A percentile compares a stretch with the other conserved stretches of the same genome.
Conservation (phyloP, 805 yeast species). For the Yamadazyma paraphyllophila region DNA sequence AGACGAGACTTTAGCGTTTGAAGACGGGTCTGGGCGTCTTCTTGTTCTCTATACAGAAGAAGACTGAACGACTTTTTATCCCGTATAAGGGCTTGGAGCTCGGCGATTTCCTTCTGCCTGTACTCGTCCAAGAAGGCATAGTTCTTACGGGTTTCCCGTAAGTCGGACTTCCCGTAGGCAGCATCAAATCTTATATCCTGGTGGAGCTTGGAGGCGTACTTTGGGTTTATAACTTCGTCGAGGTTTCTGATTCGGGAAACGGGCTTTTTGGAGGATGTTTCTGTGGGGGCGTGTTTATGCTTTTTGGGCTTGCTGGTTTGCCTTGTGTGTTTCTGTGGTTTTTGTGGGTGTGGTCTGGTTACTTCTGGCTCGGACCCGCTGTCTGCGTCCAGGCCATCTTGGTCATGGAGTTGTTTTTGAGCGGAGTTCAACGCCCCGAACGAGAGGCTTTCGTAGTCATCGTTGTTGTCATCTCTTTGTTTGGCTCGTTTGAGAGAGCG, state of each 20-base stretch:
- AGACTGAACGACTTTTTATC: constrained; percentile 48
- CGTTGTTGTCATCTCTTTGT: constrained; percentile 47
- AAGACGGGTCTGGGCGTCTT: constrained; percentile 52
- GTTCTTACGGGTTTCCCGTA: constrained; percentile 62
- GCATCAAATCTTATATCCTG: constrained; percentile 89
- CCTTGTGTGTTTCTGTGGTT: background rate
- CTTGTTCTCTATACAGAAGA: constrained; percentile 44
- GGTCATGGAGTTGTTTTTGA: constrained; percentile 29
- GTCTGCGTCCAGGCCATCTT: background rate
- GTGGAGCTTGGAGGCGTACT: constrained; percentile 45
- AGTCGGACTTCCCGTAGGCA: constrained; percentile 82
- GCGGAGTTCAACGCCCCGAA: constrained; percentile 66
- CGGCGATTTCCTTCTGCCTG: constrained; percentile 66
- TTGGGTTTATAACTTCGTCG: constrained; percentile 56
- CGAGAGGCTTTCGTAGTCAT: constrained; percentile 53
- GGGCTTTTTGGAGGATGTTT: constrained; percentile 67
- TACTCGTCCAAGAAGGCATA: constrained; percentile 87
- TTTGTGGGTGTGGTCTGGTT: background rate
- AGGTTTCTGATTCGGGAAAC: constrained; percentile 71
- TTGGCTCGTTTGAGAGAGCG: constrained; percentile 2
- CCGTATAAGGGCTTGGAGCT: constrained; percentile 54
- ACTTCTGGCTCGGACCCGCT: no score
- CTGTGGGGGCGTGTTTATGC: constrained; percentile 86
- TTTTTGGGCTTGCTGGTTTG: constrained; percentile 26
- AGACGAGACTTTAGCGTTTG: constrained; percentile 67